These are phyloP conservation scores for Fraxinus latifolia DNA, from an alignment of 305 asterid species.

Conservation along the genomic window DNA sequence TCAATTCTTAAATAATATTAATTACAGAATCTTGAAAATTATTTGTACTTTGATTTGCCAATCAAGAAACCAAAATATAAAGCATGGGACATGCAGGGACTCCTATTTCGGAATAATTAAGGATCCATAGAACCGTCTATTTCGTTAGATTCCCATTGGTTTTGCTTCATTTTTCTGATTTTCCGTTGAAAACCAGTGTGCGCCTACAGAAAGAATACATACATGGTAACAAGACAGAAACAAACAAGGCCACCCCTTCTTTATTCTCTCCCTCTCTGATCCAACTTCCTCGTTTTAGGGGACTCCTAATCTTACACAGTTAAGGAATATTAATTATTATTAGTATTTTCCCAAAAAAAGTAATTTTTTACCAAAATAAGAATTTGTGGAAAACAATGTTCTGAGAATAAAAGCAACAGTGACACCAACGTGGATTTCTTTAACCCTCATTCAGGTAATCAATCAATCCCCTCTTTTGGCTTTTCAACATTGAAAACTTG, in stretches of 20 bases:
- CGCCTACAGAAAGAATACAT: neutral
- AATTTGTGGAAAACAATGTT: neutral
- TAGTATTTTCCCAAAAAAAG: neutral
- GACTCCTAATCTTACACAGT: slow-evolving; percentile 25
- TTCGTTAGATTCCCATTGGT: slow-evolving; percentile 28
- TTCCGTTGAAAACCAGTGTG: slow-evolving; percentile 2
- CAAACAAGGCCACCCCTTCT: slow-evolving; percentile 11
- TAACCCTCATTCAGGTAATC: slow-evolving; percentile 33
- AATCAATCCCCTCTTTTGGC: slow-evolving; percentile 9
- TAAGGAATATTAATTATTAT: neutral
- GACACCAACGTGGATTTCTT: slow-evolving; percentile 32
- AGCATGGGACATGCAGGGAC: neutral
- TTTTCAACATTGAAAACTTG: slow-evolving; percentile 19
- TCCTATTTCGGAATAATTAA: slow-evolving; percentile 1
- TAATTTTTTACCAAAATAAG: neutral
- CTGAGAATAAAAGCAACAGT: slow-evolving; percentile 4
- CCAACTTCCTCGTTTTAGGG: slow-evolving; percentile 32
- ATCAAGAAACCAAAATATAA: neutral
- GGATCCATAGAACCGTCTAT: slow-evolving; percentile 21
- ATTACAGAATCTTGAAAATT: neutral
- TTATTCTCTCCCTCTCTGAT: slow-evolving; percentile 30
- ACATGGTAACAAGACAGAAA: neutral
- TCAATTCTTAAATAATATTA: neutral
- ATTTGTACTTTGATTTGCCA: neutral
- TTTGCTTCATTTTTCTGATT: slow-evolving; percentile 9